A percentile compares a stretch with the other conserved stretches of the same genome.
Evolutionary conservation across 768 basidiomycete species (phyloP).

Genomic region (Mycena vitilis): DNA sequence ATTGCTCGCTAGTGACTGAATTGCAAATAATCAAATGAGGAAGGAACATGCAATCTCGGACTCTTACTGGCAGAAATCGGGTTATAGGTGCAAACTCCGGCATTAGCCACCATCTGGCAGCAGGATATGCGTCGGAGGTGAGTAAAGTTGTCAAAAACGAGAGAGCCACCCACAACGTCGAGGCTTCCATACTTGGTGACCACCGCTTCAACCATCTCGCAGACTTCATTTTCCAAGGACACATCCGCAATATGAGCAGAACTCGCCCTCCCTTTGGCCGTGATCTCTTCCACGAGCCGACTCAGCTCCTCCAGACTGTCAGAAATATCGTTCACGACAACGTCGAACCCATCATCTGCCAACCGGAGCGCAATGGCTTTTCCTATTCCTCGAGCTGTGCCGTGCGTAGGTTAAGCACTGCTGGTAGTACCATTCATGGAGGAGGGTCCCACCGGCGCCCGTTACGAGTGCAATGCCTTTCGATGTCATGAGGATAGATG

Average conservation of each 20-base stretch:
- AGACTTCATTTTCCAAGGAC: constrained; percentile 49
- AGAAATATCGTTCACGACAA: constrained; percentile 53
- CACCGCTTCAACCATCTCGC: constrained; percentile 44
- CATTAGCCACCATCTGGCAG: constrained; percentile 44
- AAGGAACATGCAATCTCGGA: not conserved
- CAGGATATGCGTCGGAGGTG: too few relatives aligned
- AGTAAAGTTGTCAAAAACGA: too few relatives aligned
- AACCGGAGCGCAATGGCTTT: constrained; percentile 54
- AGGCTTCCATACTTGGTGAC: constrained; percentile 46
- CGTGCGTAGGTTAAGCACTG: not conserved
- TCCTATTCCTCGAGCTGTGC: constrained; percentile 55
- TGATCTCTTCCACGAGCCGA: constrained; percentile 40
- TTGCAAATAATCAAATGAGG: not conserved
- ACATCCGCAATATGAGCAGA: constrained; percentile 46
- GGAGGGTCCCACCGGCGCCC: constrained; percentile 43
- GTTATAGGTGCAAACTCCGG: constrained; percentile 32
- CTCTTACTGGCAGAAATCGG: not conserved
- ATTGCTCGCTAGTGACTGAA: constrained; percentile 37
- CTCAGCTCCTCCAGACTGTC: constrained; percentile 41
- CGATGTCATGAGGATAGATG: too few relatives aligned
- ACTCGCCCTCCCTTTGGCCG: constrained; percentile 34
- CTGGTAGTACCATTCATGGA: too few relatives aligned
- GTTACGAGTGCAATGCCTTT: constrained; percentile 48
- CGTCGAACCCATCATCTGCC: constrained; percentile 53
- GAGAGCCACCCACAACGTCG: constrained; percentile 29